phyloP scores from a whole-genome alignment of 306 rosid genomes.

The Delonix regia region DNA sequence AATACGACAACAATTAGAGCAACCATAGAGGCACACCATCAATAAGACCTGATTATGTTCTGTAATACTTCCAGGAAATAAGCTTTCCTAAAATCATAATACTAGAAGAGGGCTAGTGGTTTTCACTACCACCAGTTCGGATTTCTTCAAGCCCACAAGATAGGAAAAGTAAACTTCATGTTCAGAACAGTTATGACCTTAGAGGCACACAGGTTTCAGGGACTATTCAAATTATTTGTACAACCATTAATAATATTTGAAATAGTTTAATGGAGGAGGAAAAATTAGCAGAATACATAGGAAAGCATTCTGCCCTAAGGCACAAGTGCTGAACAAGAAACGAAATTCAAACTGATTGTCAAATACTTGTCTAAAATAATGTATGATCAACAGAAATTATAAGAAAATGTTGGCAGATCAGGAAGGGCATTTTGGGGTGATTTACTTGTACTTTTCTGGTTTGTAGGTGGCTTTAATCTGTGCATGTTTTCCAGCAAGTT shows the following conservation, averaged over 20 bases:
- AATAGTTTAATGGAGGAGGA: background rate
- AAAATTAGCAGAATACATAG: constrained; percentile 19
- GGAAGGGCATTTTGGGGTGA: background rate
- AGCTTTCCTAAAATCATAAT: constrained; percentile 23
- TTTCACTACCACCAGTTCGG: constrained; percentile 25
- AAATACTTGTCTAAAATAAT: background rate
- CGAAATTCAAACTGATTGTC: background rate
- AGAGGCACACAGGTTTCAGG: constrained; percentile 23
- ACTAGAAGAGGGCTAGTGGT: constrained; percentile 28
- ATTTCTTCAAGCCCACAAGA: constrained; percentile 30
- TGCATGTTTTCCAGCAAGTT: constrained; percentile 1
- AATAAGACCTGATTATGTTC: constrained; percentile 22
- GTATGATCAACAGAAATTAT: background rate
- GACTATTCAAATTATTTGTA: background rate
- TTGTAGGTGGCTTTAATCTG: background rate
- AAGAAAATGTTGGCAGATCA: constrained; percentile 16
- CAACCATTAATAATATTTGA: background rate
- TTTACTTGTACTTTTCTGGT: background rate
- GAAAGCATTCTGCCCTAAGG: constrained; percentile 22
- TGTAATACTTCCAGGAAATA: constrained; percentile 32
- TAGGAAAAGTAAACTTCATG: constrained; percentile 25
- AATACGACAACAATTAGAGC: constrained; percentile 31
- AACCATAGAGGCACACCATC: constrained; percentile 24
- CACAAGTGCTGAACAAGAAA: constrained; percentile 6
- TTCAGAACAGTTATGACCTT: constrained; percentile 19